A percentile compares a stretch with the other conserved stretches of the same genome.
phyloP scores from a whole-genome alignment of 768 basidiomycete species.

The Collybia mongolica region DNA sequence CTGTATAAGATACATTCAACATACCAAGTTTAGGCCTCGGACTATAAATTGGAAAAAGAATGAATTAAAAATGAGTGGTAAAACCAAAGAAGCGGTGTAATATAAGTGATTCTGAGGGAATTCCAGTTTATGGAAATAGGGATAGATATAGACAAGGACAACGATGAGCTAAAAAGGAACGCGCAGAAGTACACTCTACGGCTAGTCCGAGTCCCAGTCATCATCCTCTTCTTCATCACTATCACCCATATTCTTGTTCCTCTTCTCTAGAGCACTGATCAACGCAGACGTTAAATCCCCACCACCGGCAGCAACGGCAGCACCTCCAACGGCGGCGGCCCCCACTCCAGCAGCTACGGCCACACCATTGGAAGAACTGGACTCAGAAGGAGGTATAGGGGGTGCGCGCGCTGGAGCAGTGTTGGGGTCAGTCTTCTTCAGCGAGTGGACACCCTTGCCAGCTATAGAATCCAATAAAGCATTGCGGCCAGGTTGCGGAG shows the following conservation, averaged over 20 bases:
- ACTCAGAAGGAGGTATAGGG: slow-evolving; percentile 9
- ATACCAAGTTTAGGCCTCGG: neutral
- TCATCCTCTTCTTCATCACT: slow-evolving; percentile 80
- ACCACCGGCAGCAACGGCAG: slow-evolving; percentile 44
- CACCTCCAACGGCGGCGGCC: slow-evolving; percentile 29
- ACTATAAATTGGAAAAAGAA: too few species aligned
- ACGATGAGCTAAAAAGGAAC: neutral
- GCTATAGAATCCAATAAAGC: slow-evolving; percentile 13
- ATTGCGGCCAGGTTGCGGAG: slow-evolving; percentile 56
- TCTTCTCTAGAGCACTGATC: slow-evolving; percentile 76
- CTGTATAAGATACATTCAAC: neutral
- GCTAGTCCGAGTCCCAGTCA: slow-evolving; percentile 60
- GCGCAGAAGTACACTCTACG: neutral
- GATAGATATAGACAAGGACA: too few species aligned
- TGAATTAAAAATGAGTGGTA: too few species aligned
- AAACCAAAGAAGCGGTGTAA: too few species aligned
- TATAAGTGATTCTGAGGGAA: too few species aligned
- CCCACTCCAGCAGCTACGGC: slow-evolving; percentile 34
- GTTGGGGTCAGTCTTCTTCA: slow-evolving; percentile 14
- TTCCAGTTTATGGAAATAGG: too few species aligned
- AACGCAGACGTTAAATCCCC: slow-evolving; percentile 81
- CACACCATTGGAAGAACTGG: slow-evolving; percentile 23
- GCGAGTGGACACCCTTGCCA: slow-evolving; percentile 11
- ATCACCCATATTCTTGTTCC: slow-evolving; percentile 87
- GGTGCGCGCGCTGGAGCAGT: slow-evolving; percentile 9